Percentiles rank a stretch among this genome's conserved stretches.
Conservation (phyloP, 1,139 yeast species). For the Kazachstania sp. region DNA sequence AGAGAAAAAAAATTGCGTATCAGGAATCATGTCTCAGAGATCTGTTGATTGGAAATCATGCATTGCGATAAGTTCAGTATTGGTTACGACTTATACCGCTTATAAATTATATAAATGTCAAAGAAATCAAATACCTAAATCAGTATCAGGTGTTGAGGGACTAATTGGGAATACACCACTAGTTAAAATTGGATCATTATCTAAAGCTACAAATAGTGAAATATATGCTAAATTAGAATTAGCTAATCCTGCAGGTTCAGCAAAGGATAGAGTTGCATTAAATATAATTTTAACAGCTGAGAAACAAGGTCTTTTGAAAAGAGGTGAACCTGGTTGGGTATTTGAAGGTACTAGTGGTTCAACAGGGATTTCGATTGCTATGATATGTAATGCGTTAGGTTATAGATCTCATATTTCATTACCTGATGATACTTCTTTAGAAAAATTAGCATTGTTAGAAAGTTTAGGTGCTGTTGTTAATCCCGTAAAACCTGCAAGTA, state of each 20-base stretch:
- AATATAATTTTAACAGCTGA: slow-evolving; percentile 73
- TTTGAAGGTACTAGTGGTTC: slow-evolving; percentile 96
- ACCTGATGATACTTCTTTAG: slow-evolving; percentile 91
- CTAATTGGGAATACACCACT: slow-evolving; percentile 88
- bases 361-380: slow-evolving; percentile 89
- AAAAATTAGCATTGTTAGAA: slow-evolving; percentile 61
- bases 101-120: slow-evolving; percentile 1
- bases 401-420: slow-evolving; percentile 83
- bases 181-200: slow-evolving; percentile 68
- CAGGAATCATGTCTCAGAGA: not conserved
- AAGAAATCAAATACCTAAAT: not conserved
- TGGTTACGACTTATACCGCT: not conserved
- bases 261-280: slow-evolving; percentile 88
- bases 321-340: slow-evolving; percentile 44
- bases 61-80: not conserved
- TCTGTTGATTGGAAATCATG: not conserved
- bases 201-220: slow-evolving; percentile 67
- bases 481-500: slow-evolving; percentile 88
- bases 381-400: slow-evolving; percentile 80
- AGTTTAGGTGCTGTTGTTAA: slow-evolving; percentile 81
- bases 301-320: slow-evolving; percentile 41
- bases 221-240: slow-evolving; percentile 83
- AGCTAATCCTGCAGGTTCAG: slow-evolving; percentile 88
- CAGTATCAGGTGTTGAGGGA: slow-evolving; percentile 40
- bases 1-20: too few species aligned